Evolutionary conservation across 2,329 filamentous ascomycete genomes (phyloP), one percentile per base, ranked within the genome.

Genomic region (Cytospora schulzeri): DNA sequence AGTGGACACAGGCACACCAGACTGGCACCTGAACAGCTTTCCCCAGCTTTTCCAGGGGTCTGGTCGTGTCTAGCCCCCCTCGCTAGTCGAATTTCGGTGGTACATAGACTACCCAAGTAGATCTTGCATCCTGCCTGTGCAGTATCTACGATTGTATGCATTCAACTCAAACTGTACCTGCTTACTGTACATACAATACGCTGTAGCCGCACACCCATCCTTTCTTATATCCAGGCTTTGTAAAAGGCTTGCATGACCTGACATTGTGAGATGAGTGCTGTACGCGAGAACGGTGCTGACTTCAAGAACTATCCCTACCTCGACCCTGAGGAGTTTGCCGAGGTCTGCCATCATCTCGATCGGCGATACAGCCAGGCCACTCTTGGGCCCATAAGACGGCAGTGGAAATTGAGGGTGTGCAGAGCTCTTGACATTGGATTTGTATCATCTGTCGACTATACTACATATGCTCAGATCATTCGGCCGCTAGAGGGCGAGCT

Each of bases 271-370:
- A 67, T 66, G 66, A 38, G 33, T 19, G 28, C 33, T 14, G 22
- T 41, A 26, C 56, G 45, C 28, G 61, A 57, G 15, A 26, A 62
- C 56, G 70, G 73, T 22, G 73, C 74, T 17, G 78, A 78, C 15
- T 82, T 85, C 70, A 70, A 75, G 64, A 77, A 80, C 58, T 92
- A 88, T 71, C 89, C 89, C 8, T 85, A 83, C 65, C 80, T 92
- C 31, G 83, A 77, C 14, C 71, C 76, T 14, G 81, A 85, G 50
- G 88, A 91, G 71, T 92, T 92, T 68, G 76, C 84, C 60, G 82
- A 86, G 71, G 85, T 82, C 62, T 91, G 89, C 74, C 84, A 88
- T 69, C 79, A 84, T 62, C 79, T 89, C 26, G 86, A 89, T 67
- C 78, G 81, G 45, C 80, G 75, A 67, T 89, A 89, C 73, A 80